Evolutionary conservation across 108 stramenopile genomes (phyloP), one percentile per base, ranked within the genome.

Genomic region (Craspedostauros australis): DNA sequence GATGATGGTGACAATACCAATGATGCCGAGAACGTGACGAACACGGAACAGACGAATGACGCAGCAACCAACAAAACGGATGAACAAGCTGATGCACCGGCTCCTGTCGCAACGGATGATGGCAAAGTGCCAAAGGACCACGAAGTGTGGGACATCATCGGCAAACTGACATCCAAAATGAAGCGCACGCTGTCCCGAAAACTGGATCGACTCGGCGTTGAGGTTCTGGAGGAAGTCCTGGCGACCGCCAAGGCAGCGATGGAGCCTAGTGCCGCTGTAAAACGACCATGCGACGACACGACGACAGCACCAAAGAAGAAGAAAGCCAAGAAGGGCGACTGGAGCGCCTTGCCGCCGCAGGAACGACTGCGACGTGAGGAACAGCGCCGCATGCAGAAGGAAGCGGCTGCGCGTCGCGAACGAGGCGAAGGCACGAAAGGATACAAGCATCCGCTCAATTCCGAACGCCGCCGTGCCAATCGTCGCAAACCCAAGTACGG

Each of bases 381-480:
- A 18, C 67, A 84, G 51, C 81, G 84, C 32, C 76, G 82, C 15
- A 43, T 48, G 21, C 64, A 73, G 54, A 84, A 88, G 46, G 24
- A 76, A 48, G 86, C 84, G 57, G 91, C 91, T 14, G 79, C 76
- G 6, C 70, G 80, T n/a, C 46, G 82, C 21, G 60, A 42, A 2
- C 38, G 41, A 3, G 66, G 62, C 9, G 82, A 64, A 38, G 42
- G 23, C 15, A 70, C 52, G 23, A 72, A 60, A 20, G 64, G 72
- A 7, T 49, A 61, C 42, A 63, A 56, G 25, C 91, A 85, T 54
- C 86, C 91, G 1, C 72, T 92, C 24, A 92, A 92, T 46, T 86
- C 84, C 8, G 91, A 86, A 37, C 70, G 91, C 38, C 68, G 91
- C 34, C 60, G 91, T 3, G 91, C 91, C 41, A 92, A 92, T 55